A percentile compares a stretch with the other conserved stretches of the same genome.
Evolutionary conservation across 108 stramenopile species (phyloP).

Genomic region (Skeletonema grethae): DNA sequence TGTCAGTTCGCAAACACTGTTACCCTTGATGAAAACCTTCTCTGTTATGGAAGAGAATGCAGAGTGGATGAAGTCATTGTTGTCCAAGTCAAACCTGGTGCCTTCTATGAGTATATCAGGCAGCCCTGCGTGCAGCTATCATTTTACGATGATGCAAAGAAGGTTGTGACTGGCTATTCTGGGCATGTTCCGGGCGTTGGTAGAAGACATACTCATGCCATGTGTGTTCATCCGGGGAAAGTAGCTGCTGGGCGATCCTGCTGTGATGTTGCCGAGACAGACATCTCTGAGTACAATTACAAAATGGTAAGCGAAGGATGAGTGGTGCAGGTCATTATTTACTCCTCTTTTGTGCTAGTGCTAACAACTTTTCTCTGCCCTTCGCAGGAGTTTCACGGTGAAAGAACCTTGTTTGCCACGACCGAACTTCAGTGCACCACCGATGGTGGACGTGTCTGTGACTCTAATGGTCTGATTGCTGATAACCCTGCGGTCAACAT

Average conservation of each 20-base stretch:
- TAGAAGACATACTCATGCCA: slow-evolving; percentile 34
- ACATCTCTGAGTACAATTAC: slow-evolving; percentile 25
- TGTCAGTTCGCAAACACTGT: slow-evolving; percentile 52
- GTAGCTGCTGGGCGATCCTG: slow-evolving; percentile 40
- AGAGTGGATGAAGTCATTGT: slow-evolving; percentile 51
- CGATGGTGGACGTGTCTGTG: slow-evolving; percentile 33
- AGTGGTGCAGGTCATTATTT: not conserved
- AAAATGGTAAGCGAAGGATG: slow-evolving; percentile 1
- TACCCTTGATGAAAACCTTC: slow-evolving; percentile 42
- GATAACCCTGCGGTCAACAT: slow-evolving; percentile 29
- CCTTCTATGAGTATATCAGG: slow-evolving; percentile 69
- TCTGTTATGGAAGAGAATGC: slow-evolving; percentile 61
- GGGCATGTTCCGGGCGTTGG: not conserved
- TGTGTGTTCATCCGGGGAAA: slow-evolving; percentile 44
- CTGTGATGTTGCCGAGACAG: slow-evolving; percentile 18
- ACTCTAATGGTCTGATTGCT: slow-evolving; percentile 16
- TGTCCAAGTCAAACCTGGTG: slow-evolving; percentile 52
- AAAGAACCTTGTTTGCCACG: slow-evolving; percentile 25
- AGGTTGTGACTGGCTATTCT: slow-evolving; percentile 41
- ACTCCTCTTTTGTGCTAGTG: not conserved
- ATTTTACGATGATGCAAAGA: slow-evolving; percentile 57
- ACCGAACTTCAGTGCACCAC: slow-evolving; percentile 29
- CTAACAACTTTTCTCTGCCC: not conserved
- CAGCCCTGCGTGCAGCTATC: slow-evolving; percentile 58
- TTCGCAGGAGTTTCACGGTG: slow-evolving; percentile 39